Conservation (phyloP, 169 alveolate species). For the Cryptosporidium parvum region DNA sequence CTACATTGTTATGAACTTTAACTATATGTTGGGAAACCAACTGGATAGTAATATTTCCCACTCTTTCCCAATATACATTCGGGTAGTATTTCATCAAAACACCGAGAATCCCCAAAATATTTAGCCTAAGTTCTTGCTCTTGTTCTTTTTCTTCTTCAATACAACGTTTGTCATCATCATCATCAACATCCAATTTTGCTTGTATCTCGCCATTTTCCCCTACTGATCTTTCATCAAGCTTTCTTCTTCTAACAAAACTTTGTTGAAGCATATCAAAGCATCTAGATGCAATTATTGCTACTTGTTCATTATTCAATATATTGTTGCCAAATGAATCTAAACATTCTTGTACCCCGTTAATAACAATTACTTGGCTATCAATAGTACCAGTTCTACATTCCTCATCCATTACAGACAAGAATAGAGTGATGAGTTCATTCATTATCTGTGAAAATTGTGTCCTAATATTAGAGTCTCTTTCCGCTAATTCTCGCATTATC, state of each 20-base stretch:
- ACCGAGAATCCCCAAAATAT: constrained; percentile 55
- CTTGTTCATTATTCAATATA: constrained; percentile 47
- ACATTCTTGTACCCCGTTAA: constrained; percentile 58
- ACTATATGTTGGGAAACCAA: constrained; percentile 60
- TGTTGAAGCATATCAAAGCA: constrained; percentile 73
- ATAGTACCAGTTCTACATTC: constrained; percentile 65
- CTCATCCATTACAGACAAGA: constrained; percentile 57
- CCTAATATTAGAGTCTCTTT: constrained; percentile 38
- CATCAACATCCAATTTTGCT: constrained; percentile 31
- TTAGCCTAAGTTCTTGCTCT: constrained; percentile 72
- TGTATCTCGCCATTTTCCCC: constrained; percentile 17
- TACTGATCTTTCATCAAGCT: constrained; percentile 51
- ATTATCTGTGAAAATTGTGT: constrained; percentile 44
- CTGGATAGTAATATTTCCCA: constrained; percentile 56
- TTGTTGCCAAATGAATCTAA: constrained; percentile 65
- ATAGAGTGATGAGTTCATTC: constrained; percentile 46
- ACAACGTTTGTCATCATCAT: constrained; percentile 70
- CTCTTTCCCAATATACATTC: constrained; percentile 56
- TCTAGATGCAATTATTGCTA: constrained; percentile 63
- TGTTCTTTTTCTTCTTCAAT: constrained; percentile 74
- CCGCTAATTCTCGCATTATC: constrained; percentile 65
- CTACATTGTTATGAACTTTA: constrained; percentile 53
- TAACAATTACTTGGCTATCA: constrained; percentile 67
- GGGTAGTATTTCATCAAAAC: constrained; percentile 72
- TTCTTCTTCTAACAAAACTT: constrained; percentile 63